Conservation (phyloP, 768 basidiomycete species). For the Daedaleopsis sinensis region DNA sequence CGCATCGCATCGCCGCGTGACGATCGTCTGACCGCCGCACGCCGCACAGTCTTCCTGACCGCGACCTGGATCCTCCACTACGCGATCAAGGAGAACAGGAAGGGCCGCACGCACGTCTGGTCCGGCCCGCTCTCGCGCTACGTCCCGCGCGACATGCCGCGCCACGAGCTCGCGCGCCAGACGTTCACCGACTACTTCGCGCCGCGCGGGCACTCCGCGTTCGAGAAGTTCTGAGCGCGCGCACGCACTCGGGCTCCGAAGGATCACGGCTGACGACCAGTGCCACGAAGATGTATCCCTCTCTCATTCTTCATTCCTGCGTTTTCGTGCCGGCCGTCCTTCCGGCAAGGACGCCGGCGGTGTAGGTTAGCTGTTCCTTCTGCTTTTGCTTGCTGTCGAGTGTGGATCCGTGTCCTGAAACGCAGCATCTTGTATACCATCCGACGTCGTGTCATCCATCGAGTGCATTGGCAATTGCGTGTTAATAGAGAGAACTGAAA, state of each 20-base stretch:
- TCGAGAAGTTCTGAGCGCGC: slow-evolving; percentile 16
- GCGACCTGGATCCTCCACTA: slow-evolving; percentile 46
- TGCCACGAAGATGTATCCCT: not conserved
- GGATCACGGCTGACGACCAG: not conserved
- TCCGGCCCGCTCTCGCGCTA: slow-evolving; percentile 53
- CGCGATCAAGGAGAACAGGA: slow-evolving; percentile 43
- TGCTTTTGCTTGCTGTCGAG: not conserved
- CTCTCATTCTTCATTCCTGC: not conserved
- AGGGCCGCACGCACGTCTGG: slow-evolving; percentile 57
- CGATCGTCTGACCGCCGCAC: not conserved
- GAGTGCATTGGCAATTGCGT: no score
- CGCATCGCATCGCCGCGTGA: not conserved
- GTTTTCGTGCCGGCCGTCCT: slow-evolving; percentile 3
- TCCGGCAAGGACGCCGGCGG: slow-evolving; percentile 7
- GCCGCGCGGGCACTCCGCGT: slow-evolving; percentile 12
- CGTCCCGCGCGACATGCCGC: slow-evolving; percentile 32
- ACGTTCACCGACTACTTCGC: slow-evolving; percentile 23
- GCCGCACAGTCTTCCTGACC: slow-evolving; percentile 44
- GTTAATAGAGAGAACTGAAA: no score
- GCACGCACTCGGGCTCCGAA: not conserved
- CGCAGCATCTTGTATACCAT: not conserved
- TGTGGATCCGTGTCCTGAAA: not conserved
- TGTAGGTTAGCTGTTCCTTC: not conserved
- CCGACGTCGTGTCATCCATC: no score
- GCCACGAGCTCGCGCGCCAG: slow-evolving; percentile 14